Evolutionary conservation across 495 filamentous ascomycete species (phyloP).

Genomic region (Geopyxis carbonaria): DNA sequence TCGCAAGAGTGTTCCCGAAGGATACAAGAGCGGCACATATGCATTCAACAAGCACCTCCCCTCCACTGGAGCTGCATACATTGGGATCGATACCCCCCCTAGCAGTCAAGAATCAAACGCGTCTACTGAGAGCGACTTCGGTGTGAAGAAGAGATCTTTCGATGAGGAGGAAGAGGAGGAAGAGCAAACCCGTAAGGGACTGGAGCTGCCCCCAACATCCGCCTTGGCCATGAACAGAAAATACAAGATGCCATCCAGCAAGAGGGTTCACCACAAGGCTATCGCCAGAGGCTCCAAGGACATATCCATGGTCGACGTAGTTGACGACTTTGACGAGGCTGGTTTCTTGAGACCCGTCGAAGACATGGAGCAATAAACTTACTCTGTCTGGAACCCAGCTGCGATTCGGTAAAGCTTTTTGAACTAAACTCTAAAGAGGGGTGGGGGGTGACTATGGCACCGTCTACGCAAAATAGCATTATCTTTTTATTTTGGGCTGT

Average conservation of each 20-base stretch:
- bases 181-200: not conserved
- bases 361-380: slow-evolving; percentile 6
- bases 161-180: slow-evolving; percentile 5
- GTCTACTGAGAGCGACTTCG: slow-evolving; percentile 6
- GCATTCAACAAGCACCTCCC: slow-evolving; percentile 9
- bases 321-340: slow-evolving; percentile 21
- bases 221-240: not conserved
- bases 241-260: slow-evolving; percentile 9
- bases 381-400: no score
- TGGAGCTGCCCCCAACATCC: not conserved
- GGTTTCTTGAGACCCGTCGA: slow-evolving; percentile 13
- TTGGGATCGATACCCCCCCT: not conserved
- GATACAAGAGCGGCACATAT: slow-evolving; percentile 60
- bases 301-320: not conserved
- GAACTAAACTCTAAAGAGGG: no score
- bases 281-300: slow-evolving; percentile 12
- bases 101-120: slow-evolving; percentile 6
- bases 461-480: no score
- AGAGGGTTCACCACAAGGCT: slow-evolving; percentile 12
- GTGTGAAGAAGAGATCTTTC: slow-evolving; percentile 5
- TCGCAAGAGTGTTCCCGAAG: slow-evolving; percentile 77
- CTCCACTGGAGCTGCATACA: not conserved
- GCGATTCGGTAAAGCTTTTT: no score
- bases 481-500: no score
- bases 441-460: no score